Evolutionary conservation across 2,329 filamentous ascomycete species (phyloP).

Genomic region (Xylariaceae sp.): DNA sequence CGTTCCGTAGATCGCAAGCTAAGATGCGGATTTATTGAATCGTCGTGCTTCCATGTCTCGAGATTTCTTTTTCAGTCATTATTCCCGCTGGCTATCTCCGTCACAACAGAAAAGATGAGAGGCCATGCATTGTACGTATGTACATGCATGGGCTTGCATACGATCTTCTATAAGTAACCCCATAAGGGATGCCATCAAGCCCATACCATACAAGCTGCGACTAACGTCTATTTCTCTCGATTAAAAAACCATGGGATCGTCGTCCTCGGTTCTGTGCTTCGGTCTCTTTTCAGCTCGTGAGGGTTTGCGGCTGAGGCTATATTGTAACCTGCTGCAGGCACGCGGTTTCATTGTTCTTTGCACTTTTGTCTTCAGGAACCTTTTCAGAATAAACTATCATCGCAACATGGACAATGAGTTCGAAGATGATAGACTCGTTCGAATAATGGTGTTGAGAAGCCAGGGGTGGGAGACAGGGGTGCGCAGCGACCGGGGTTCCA

Average conservation of each 20-base stretch:
- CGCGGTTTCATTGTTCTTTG: too few relatives aligned
- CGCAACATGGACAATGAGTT: neutral
- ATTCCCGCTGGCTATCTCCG: neutral
- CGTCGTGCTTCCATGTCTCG: neutral
- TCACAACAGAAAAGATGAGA: neutral
- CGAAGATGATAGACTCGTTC: too few relatives aligned
- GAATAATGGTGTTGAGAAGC: neutral
- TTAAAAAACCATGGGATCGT: too few relatives aligned
- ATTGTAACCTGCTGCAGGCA: too few relatives aligned
- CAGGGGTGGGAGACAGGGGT: neutral
- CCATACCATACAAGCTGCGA: too few relatives aligned
- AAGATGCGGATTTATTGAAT: neutral
- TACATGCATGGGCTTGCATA: neutral
- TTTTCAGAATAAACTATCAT: neutral
- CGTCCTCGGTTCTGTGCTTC: too few relatives aligned
- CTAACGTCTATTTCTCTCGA: too few relatives aligned
- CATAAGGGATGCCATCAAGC: too few relatives aligned
- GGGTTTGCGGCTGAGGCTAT: too few relatives aligned
- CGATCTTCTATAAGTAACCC: neutral
- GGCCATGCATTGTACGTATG: neutral
- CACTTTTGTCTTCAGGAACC: too few relatives aligned
- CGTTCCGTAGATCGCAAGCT: too few relatives aligned
- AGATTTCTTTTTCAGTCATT: neutral
- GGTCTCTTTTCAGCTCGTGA: too few relatives aligned
- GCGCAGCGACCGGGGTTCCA: neutral